Base-by-base conservation (phyloP, 169 alveolate genomes). In the Toxoplasma gondii region DNA sequence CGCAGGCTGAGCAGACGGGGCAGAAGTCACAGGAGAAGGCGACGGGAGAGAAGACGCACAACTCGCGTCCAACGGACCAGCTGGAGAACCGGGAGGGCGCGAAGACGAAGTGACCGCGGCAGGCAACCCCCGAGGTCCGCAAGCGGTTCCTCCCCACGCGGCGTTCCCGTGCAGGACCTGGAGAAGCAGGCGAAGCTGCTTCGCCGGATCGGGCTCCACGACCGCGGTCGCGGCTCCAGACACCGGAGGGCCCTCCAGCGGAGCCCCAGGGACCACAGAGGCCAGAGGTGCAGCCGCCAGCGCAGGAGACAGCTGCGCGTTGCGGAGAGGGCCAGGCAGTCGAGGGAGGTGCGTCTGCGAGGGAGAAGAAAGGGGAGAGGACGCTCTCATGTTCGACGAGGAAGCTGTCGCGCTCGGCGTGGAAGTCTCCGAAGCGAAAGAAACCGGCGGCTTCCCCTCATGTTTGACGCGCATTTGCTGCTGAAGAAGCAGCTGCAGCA, bases 171-270 rank as follows among this genome's bases (percentile, higher is more conserved):
- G 74, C 34, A 64, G 74, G 22, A 31, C 74, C 74, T 64, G 74
- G 34, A 64, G 74, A 16, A 64, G 74, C 74, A 27, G 34, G 5
- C 74, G 74, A 7, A 64, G 74, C 74, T 27, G 74, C 74, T 16
- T 27, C 74, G 74, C 74, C 74, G 74, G n/a, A 16, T 64, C 74
- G 74, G 74, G 74, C n/a, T 64, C 74, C 29, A 64, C 74, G 74
- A 64, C 74, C 74, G 74, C 74, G 29, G 74, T 64, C 74, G 74
- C 74, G 74, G n/a, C 74, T 64, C 74, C 74, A 16, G 74, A 27
- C 7, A 19, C 74, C 31, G 74, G 74, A 16, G 9, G 34, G 74
- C 34, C 74, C 29, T 27, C 74, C n/a, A 22, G 74, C 74, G n/a
- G 74, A 4, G 74, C 7, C 74, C 34, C 7, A 64, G 74, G 74